Evolutionary conservation across 306 rosid species (phyloP).

Genomic region (Castanea crenata): DNA sequence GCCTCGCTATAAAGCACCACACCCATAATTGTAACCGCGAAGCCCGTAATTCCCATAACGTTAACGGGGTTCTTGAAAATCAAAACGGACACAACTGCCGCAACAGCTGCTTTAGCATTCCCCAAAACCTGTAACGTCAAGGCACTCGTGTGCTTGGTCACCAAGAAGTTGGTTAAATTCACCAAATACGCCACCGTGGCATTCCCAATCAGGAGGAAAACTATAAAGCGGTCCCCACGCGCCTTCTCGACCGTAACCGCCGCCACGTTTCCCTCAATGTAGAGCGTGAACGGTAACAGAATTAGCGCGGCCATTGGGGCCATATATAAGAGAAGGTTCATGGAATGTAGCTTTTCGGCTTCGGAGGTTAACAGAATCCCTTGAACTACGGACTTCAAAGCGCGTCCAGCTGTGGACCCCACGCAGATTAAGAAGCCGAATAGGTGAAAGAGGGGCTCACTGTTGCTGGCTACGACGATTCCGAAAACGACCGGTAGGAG

Average conservation of each 20-base stretch:
- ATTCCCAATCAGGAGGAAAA: constrained; percentile 69
- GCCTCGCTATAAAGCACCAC: constrained; percentile 94
- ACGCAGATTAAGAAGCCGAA: constrained; percentile 78
- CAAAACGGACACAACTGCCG: constrained; percentile 89
- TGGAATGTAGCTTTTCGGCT: constrained; percentile 87
- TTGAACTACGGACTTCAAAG: constrained; percentile 84
- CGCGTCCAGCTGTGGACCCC: constrained; percentile 91
- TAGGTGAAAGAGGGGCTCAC: constrained; percentile 78
- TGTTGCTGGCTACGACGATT: constrained; percentile 70
- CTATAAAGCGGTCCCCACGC: constrained; percentile 46
- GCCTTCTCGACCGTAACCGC: constrained; percentile 55
- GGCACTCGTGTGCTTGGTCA: constrained; percentile 91
- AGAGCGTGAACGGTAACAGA: constrained; percentile 67
- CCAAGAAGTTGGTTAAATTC: constrained; percentile 82
- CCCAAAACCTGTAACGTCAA: constrained; percentile 89
- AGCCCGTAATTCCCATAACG: constrained; percentile 81
- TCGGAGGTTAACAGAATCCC: constrained; percentile 75
- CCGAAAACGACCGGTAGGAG: constrained; percentile 83
- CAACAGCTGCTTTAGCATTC: constrained; percentile 88
- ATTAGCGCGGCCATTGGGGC: constrained; percentile 85
- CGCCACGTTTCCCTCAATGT: constrained; percentile 77
- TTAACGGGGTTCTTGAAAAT: constrained; percentile 87
- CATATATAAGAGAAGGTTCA: constrained; percentile 89
- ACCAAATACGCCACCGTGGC: constrained; percentile 94
- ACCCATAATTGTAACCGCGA: constrained; percentile 77